Conservation (phyloP, 345 rosid species). For the Lumnitzera racemosa region DNA sequence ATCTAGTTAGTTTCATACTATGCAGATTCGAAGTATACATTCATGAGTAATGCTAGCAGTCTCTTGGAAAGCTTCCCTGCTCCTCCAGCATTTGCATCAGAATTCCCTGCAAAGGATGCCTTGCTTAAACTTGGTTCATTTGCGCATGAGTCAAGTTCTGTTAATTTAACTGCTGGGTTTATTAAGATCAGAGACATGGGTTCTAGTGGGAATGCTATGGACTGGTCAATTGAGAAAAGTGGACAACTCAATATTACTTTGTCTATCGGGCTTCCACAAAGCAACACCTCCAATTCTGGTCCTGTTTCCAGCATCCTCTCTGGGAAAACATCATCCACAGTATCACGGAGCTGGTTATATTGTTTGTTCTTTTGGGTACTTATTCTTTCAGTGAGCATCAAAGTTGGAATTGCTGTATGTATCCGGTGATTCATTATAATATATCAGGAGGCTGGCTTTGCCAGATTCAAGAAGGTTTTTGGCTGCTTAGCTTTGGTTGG, state of each 20-base stretch:
- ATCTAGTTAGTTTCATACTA: too few species aligned
- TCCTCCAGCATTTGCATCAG: constrained; percentile 64
- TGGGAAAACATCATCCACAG: constrained; percentile 31
- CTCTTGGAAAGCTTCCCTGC: constrained; percentile 56
- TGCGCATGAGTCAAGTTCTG: constrained; percentile 52
- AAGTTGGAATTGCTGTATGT: constrained; percentile 40
- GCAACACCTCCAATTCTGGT: constrained; percentile 5
- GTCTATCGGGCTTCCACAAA: constrained; percentile 25
- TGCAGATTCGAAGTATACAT: constrained; percentile 47
- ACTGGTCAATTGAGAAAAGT: constrained; percentile 51
- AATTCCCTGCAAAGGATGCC: constrained; percentile 62
- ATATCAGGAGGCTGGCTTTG: not conserved
- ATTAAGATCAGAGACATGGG: constrained; percentile 43
- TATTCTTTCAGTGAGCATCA: constrained; percentile 55
- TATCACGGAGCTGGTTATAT: constrained; percentile 33
- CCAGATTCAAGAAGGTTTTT: too few species aligned
- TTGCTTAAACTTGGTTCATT: constrained; percentile 31
- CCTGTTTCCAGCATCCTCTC: constrained; percentile 10
- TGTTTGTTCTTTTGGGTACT: constrained; percentile 61
- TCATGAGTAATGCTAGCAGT: constrained; percentile 51
- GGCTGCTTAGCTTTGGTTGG: too few species aligned
- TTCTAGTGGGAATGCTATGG: constrained; percentile 26
- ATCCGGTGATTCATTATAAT: constrained; percentile 28
- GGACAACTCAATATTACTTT: constrained; percentile 36
- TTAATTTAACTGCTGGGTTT: constrained; percentile 55